Conservation (phyloP, 2,329 filamentous ascomycete genomes). For the Fusarium nelsonii region DNA sequence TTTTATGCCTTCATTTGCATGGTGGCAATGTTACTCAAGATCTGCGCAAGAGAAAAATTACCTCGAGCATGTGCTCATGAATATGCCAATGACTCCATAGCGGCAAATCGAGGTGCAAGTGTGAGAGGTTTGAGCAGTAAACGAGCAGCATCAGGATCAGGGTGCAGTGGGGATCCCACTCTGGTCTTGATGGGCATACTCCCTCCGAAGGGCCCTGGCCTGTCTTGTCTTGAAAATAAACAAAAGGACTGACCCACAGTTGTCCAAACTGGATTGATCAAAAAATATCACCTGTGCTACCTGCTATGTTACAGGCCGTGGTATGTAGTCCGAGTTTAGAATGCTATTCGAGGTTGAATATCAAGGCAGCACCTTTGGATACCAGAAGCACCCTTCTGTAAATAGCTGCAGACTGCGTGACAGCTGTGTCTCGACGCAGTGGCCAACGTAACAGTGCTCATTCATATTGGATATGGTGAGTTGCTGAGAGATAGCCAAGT, state of each 20-base stretch:
- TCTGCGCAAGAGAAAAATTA: constrained; percentile 35
- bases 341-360: constrained; percentile 20
- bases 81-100: constrained; percentile 41
- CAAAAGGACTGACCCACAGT: constrained; percentile 43
- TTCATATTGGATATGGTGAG: constrained; percentile 23
- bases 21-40: constrained; percentile 35
- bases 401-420: constrained; percentile 30
- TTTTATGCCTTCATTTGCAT: constrained; percentile 17
- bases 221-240: constrained; percentile 37
- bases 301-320: constrained; percentile 18
- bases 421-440: constrained; percentile 31
- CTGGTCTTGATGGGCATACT: constrained; percentile 37
- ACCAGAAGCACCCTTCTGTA: constrained; percentile 19
- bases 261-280: constrained; percentile 30
- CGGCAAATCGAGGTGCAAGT: constrained; percentile 41
- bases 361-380: constrained; percentile 13
- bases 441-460: constrained; percentile 21
- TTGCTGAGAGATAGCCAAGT: constrained; percentile 32
- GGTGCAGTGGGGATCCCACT: constrained; percentile 42
- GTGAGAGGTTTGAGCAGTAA: constrained; percentile 39
- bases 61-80: constrained; percentile 37
- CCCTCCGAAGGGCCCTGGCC: constrained; percentile 28
- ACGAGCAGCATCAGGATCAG: constrained; percentile 39
- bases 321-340: constrained; percentile 13
- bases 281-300: constrained; percentile 20